Base-by-base conservation (phyloP, 1,139 yeast species). In the Yamadazyma sp. region DNA sequence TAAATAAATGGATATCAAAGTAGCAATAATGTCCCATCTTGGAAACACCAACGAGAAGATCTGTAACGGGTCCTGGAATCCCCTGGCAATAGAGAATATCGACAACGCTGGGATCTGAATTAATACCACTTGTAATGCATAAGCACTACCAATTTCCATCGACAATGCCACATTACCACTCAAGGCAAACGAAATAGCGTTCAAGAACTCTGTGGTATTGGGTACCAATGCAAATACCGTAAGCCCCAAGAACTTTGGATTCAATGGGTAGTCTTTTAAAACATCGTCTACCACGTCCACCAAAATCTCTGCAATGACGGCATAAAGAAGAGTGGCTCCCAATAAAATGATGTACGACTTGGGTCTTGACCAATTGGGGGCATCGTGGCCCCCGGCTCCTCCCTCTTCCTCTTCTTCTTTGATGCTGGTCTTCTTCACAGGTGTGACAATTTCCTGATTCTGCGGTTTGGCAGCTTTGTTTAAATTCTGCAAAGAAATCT, bases 121-220 rank as follows among this genome's bases (percentile, higher is more conserved):
- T 40, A 92, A 69, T 48, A 96, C 94, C n/a, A 92, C 99, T 60
- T 92, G 99, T 44, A 92, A 70, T 0, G 96, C 98, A 58, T 92
- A 92, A 0, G 98, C 98, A 48, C 95, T 84, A 46, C 99, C 98
- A 59, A 92, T 92, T 59, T 92, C 99, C 96, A 92, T 87, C 2
- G 94, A 85, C 35, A 92, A 70, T 0, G 98, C 96, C 42, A 94
- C 96, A 50, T 92, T 92, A 2, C 98, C 99, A 48, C 94, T 81
- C 53, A 88, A 80, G 0, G 99, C 98, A 68, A 92, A 92, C 11
- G 97, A 89, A 44, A 92, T 90, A 53, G 98, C 99, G 62, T 92
- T 94, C 47, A 94, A 74, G 55, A 92, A 94, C 63, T 92, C 98
- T 0, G 99, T 92, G 4, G 97, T 89, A 56, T 90, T 92, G 10